These are phyloP conservation scores for Backusella morwellensis DNA, from an alignment of 192 early-diverging fungal genomes.

Conservation along the genomic window DNA sequence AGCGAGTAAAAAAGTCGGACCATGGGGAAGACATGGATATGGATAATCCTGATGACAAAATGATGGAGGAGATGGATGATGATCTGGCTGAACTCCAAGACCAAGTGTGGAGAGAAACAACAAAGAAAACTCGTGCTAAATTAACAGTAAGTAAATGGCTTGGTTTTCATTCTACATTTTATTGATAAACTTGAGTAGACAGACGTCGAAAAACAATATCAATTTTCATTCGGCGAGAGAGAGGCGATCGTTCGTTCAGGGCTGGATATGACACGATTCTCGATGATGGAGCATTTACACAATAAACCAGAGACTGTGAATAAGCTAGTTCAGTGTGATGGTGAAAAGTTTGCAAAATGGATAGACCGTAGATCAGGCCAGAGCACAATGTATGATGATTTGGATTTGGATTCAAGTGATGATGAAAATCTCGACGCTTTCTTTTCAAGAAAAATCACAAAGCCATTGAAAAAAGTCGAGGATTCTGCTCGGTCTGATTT, in stretches of 20 bases:
- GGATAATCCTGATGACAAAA: constrained; percentile 38
- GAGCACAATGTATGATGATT: constrained; percentile 22
- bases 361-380: not conserved
- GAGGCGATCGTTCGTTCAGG: constrained; percentile 47
- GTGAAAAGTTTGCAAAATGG: constrained; percentile 16
- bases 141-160: constrained; percentile 27
- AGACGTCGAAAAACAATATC: constrained; percentile 38
- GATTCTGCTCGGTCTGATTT: constrained; percentile 31
- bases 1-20: constrained; percentile 3
- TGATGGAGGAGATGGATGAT: constrained; percentile 50
- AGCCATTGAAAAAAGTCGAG: not conserved
- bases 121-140: constrained; percentile 45
- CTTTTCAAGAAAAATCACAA: constrained; percentile 11
- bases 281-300: constrained; percentile 39
- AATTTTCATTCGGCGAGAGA: constrained; percentile 50
- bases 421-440: constrained; percentile 30
- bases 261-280: constrained; percentile 54
- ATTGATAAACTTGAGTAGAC: not conserved
- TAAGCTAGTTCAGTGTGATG: constrained; percentile 25
- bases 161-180: not conserved
- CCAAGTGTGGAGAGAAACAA: constrained; percentile 49
- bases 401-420: constrained; percentile 36
- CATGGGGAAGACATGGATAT: constrained; percentile 34
- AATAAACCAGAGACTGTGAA: constrained; percentile 17
- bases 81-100: constrained; percentile 51